Conservation (phyloP, 2,329 filamentous ascomycete genomes). For the Fusarium sp. region DNA sequence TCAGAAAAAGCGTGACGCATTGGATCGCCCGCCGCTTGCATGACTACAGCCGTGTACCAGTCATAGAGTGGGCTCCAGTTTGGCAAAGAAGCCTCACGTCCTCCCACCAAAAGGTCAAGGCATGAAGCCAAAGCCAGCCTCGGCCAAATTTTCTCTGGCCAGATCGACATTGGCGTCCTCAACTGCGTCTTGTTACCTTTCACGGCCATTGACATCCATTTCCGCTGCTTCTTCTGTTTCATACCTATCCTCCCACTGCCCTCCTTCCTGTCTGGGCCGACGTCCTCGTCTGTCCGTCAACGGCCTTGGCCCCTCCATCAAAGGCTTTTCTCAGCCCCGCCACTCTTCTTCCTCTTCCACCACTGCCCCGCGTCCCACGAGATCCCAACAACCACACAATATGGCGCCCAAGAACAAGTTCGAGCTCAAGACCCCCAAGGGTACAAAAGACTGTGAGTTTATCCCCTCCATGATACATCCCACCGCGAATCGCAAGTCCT, state of each 20-base stretch:
- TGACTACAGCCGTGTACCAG: constrained; percentile 22
- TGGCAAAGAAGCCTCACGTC: constrained; percentile 30
- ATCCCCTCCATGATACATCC: not conserved
- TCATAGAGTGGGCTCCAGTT: constrained; percentile 32
- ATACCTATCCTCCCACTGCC: constrained; percentile 1
- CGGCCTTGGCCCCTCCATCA: constrained; percentile 35
- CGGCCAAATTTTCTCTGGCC: constrained; percentile 41
- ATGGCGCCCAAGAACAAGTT: constrained; percentile 50
- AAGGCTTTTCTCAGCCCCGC: constrained; percentile 42
- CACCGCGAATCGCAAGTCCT: constrained; percentile 9
- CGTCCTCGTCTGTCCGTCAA: constrained; percentile 12
- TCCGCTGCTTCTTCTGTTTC: not conserved
- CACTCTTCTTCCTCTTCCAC: constrained; percentile 31
- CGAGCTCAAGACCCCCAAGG: constrained; percentile 86
- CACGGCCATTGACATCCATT: constrained; percentile 15
- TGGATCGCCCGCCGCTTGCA: constrained; percentile 28
- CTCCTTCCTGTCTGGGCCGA: constrained; percentile 14
- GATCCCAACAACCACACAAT: constrained; percentile 29
- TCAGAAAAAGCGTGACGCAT: constrained; percentile 32
- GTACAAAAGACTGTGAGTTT: constrained; percentile 81
- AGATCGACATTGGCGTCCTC: constrained; percentile 31
- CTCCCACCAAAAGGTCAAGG: constrained; percentile 34
- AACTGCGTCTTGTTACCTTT: constrained; percentile 15
- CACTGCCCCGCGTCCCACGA: constrained; percentile 41
- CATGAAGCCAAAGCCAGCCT: constrained; percentile 41